Percentiles rank a stretch among this genome's conserved stretches.
Evolutionary conservation across 2,329 filamentous ascomycete species (phyloP).

Genomic region (Neopestalotiopsis rosae): DNA sequence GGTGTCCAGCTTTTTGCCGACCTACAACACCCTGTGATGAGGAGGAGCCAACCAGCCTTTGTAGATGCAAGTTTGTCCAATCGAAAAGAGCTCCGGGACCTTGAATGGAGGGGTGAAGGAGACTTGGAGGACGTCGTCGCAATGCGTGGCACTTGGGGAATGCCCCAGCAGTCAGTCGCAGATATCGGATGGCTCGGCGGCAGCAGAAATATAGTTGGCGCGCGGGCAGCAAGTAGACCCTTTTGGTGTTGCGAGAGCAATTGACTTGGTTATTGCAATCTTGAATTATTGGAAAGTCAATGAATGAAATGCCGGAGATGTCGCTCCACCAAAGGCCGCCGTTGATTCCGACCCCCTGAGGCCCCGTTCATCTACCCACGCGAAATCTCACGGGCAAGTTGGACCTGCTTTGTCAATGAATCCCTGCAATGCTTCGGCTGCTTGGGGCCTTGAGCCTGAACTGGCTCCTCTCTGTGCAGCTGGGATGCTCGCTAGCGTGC

Average conservation of each 20-base stretch:
- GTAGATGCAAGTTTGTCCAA: conserved; percentile 8
- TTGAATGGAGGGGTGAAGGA: conserved; percentile 5
- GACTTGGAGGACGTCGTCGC: neutral
- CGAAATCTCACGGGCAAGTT: neutral
- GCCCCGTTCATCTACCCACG: neutral
- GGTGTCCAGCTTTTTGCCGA: neutral
- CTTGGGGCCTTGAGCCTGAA: too few species aligned
- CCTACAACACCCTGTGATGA: conserved; percentile 10
- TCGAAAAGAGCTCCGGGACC: neutral
- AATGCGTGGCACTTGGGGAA: conserved; percentile 5
- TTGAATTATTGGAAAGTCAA: conserved; percentile 10
- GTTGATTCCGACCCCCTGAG: conserved; percentile 10
- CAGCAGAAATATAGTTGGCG: neutral
- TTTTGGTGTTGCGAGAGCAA: neutral
- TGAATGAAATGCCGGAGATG: neutral
- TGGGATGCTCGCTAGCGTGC: conserved; percentile 7
- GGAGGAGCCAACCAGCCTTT: conserved; percentile 5
- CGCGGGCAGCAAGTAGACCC: neutral
- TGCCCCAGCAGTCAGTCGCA: neutral
- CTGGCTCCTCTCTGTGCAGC: neutral
- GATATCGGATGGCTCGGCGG: neutral
- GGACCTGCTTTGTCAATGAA: neutral
- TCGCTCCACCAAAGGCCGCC: conserved; percentile 16
- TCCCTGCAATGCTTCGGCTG: neutral
- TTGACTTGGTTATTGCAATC: neutral